Evolutionary conservation across 805 yeast species (phyloP).

Genomic region (Barnettozyma sp.): DNA sequence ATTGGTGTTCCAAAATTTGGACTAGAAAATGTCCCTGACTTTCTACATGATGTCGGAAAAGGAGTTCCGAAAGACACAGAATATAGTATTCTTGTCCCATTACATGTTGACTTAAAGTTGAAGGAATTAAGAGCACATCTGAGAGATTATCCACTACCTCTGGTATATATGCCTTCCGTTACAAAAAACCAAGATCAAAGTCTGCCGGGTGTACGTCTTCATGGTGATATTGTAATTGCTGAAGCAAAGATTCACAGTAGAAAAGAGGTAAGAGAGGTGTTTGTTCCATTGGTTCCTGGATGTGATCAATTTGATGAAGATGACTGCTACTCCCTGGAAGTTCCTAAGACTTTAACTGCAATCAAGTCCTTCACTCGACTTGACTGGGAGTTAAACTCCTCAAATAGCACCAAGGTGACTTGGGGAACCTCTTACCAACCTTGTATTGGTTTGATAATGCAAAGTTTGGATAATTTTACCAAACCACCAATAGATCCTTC

Average conservation of each 20-base stretch:
- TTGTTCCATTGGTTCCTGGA: slow-evolving; percentile 55
- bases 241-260: slow-evolving; percentile 51
- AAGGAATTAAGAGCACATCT: slow-evolving; percentile 62
- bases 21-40: slow-evolving; percentile 47
- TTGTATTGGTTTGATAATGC: slow-evolving; percentile 72
- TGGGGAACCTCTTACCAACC: slow-evolving; percentile 88
- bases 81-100: slow-evolving; percentile 65
- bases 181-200: slow-evolving; percentile 24
- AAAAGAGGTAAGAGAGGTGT: slow-evolving; percentile 50
- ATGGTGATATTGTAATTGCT: slow-evolving; percentile 62
- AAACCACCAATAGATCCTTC: slow-evolving; percentile 91
- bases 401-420: slow-evolving; percentile 54
- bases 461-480: slow-evolving; percentile 72
- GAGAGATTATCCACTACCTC: slow-evolving; percentile 83
- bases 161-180: slow-evolving; percentile 60
- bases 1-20: slow-evolving; percentile 48
- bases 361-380: slow-evolving; percentile 66
- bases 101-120: slow-evolving; percentile 47
- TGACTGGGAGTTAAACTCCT: slow-evolving; percentile 46
- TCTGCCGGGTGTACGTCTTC: slow-evolving; percentile 31
- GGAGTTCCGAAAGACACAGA: slow-evolving; percentile 68
- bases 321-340: slow-evolving; percentile 45
- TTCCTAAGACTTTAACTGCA: slow-evolving; percentile 71
- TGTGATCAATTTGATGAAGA: slow-evolving; percentile 32
- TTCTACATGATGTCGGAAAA: slow-evolving; percentile 67